Evolutionary conservation across 1,139 yeast genomes (phyloP).

Genomic region (Scheffersomyces quercinus): DNA sequence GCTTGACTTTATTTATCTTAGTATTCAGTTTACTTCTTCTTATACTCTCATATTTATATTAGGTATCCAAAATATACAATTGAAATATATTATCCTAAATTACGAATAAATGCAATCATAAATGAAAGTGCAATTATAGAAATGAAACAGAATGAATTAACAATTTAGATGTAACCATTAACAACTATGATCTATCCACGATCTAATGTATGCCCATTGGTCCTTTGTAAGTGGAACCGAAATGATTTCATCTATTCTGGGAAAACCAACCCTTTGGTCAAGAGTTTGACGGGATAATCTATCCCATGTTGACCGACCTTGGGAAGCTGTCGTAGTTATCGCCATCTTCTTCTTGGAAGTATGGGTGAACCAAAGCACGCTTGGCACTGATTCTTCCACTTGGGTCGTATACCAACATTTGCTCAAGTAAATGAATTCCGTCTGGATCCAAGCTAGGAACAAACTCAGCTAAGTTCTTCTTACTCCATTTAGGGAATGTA

Average conservation of each 20-base stretch:
- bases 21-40: neutral
- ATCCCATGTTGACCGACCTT: slow-evolving; percentile 44
- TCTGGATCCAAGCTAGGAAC: slow-evolving; percentile 82
- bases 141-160: no score
- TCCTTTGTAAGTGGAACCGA: no score
- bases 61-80: no score
- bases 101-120: no score
- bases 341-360: slow-evolving; percentile 62
- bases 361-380: slow-evolving; percentile 87
- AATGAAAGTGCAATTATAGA: no score
- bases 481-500: slow-evolving; percentile 93
- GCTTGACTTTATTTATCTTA: neutral
- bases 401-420: slow-evolving; percentile 87
- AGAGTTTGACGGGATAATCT: slow-evolving; percentile 2
- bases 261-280: no score
- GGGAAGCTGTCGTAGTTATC: slow-evolving; percentile 31
- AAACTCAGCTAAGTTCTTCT: slow-evolving; percentile 65
- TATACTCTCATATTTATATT: neutral
- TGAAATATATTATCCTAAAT: no score
- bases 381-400: slow-evolving; percentile 93
- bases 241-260: no score
- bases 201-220: no score
- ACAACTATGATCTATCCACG: no score
- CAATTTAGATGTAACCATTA: no score
- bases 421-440: slow-evolving; percentile 81